Evolutionary conservation across 768 basidiomycete species (phyloP), one percentile per base, ranked within the genome.

Genomic region (Polyporus arcularius): DNA sequence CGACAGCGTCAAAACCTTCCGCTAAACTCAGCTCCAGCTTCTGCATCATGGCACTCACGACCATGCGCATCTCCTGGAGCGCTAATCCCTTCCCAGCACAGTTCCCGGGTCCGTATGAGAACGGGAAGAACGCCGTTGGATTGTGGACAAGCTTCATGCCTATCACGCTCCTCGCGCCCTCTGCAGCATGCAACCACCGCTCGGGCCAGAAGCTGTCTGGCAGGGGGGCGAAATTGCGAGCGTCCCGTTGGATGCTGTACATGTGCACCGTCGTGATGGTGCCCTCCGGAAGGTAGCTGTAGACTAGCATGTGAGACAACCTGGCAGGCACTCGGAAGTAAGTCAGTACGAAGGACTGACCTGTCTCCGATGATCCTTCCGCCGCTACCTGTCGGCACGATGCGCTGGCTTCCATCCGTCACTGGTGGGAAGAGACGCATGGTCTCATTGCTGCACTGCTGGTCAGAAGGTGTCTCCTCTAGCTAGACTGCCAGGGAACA

Each of bases 41-140:
- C 60, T 68, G 68, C 58, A 77, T 55, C 40, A 76, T 55, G 26
- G 69, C 47, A 30, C 68, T 64, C 14, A 75, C 43, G 32, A 76
- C 65, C 45, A 68, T 67, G 38, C 72, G 73, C 68, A 78, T 63
- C 64, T 79, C 77, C 53, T 70, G 69, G 61, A 74, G 65, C 39
- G 80, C 81, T 14, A 80, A 69, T 68, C 77, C 64, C 64, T 75
- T 78, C 21, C 83, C 83, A 4, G 76, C 78, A 61, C 85, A 85
- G 62, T 80, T 80, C 14, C 76, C 75, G n/a, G 82, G 82, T 0
- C 84, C 84, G 40, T 72, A 71, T 11, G 79, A 80, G 65, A 80
- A 80, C 0, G 81, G 79, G 50, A 78, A 73, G 70, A 78, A 67
- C 11, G 65, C 65, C 16, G 57, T 51, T 16, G 56, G 1, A 28